Base-by-base conservation (phyloP, 306 rosid species). In the Cucurbita maxima region DNA sequence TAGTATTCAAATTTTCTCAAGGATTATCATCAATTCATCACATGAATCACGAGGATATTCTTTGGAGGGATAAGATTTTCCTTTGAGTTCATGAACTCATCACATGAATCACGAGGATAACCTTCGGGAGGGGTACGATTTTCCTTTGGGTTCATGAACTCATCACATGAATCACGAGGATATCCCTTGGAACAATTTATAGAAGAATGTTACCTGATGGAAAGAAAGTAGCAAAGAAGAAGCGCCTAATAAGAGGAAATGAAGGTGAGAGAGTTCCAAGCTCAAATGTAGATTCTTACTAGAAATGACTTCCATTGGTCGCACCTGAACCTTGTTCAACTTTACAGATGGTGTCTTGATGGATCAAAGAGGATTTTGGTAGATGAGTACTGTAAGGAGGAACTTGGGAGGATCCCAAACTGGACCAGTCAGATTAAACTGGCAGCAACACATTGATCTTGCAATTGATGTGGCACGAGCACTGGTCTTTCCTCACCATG, bases 241-340 rank as follows among this genome's bases (percentile, higher is more conserved):
- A 89, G 84, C 92, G 89, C 58, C 89, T 84, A 54, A 83, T 92
- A 51, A 87, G 88, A 84, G 99, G 99, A 56, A 58, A 58, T 3
- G 97, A 95, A 38, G 99, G 99, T 0, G 99, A 95, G 83, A 74
- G 99, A 89, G 77, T 95, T 95, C 80, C 74, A 82, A 43, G 95
- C 99, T 14, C 97, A 95, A 80, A 95, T 95, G 99, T 86, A 91
- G 52, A 96, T 91, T 70, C 86, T 95, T 10, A 80, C 90, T 51
- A 95, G 96, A 2, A 89, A 83, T 74, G 86, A 90, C 0, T 85
- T 90, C 64, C 89, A 90, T 25, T 91, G 96, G 97, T 97, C 96
- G 38, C 99, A 95, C 62, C 96, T 96, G 16, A 95, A 95, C 68
- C 92, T 95, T 3, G 99, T 95, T n/a, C 87, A 96, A 15, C 97